These are phyloP conservation scores for Simplicillium sp. DNA, from an alignment of 2,329 filamentous ascomycete genomes.

Conservation along the genomic window DNA sequence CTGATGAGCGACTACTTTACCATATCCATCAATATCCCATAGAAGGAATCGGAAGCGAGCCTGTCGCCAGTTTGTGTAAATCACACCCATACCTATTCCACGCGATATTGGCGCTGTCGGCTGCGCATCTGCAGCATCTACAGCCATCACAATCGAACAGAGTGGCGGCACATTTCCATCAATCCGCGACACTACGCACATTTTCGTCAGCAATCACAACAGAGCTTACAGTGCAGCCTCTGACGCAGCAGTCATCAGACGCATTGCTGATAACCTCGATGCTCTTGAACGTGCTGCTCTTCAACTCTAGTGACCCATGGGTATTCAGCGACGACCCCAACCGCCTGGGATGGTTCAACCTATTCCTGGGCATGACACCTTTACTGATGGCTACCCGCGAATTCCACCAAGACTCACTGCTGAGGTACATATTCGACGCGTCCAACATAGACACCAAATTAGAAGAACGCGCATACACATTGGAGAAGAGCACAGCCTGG, in stretches of 20 bases:
- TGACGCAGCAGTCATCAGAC: conserved; percentile 12
- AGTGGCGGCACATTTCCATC: conserved; percentile 14
- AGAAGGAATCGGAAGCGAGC: too few species aligned
- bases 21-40: too few species aligned
- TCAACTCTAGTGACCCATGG: conserved; percentile 11
- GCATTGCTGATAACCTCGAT: conserved; percentile 14
- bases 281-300: conserved; percentile 14
- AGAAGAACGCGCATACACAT: too few species aligned
- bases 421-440: conserved; percentile 8
- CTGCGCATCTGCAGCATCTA: conserved; percentile 13
- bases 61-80: conserved; percentile 7
- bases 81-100: conserved; percentile 11
- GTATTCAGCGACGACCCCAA: conserved; percentile 9
- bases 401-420: conserved; percentile 10
- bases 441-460: conserved; percentile 4
- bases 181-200: conserved; percentile 10
- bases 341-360: conserved; percentile 13
- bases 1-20: too few species aligned
- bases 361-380: conserved; percentile 14
- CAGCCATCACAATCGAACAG: conserved; percentile 3
- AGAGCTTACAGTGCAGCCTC: background rate
- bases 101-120: conserved; percentile 13
- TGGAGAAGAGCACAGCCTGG: conserved; percentile 1
- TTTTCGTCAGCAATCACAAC: conserved; percentile 11
- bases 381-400: conserved; percentile 10